A percentile compares a stretch with the other conserved stretches of the same genome.
Conservation (phyloP, 1,139 yeast genomes). For the Pneumocystis oryctolagi region DNA sequence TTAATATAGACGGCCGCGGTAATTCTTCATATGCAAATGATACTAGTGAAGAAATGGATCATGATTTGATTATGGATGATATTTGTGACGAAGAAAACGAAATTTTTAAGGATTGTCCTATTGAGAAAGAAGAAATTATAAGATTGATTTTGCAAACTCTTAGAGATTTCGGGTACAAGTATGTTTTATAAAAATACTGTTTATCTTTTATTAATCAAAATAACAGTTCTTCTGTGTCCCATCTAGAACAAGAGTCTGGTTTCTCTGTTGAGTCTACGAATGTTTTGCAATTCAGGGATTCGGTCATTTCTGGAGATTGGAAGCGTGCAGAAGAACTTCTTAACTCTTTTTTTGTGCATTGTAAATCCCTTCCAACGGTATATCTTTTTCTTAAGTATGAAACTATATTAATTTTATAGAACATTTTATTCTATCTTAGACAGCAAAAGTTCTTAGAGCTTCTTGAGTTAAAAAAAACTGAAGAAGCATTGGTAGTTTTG, state of each 20-base stretch:
- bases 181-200: conserved; percentile 4
- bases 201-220: neutral
- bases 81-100: neutral
- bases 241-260: conserved; percentile 32
- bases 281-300: conserved; percentile 29
- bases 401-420: conserved; percentile 8
- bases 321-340: conserved; percentile 28
- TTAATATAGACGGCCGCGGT: neutral
- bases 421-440: conserved; percentile 21
- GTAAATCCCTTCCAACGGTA: conserved; percentile 15
- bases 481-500: conserved; percentile 32
- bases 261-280: conserved; percentile 24
- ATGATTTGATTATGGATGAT: neutral
- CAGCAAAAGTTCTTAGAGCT: conserved; percentile 29
- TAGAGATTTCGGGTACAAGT: conserved; percentile 34
- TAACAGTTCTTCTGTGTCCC: conserved; percentile 22
- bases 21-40: neutral
- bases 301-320: conserved; percentile 33
- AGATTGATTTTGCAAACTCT: conserved; percentile 37
- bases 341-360: conserved; percentile 21
- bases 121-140: conserved; percentile 31
- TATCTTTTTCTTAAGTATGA: conserved; percentile 8
- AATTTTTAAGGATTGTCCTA: neutral
- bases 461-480: conserved; percentile 24
- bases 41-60: neutral